These are phyloP conservation scores for Nyctanthes arbortristis DNA, from an alignment of 257 asterid genomes.

Conservation along the genomic window DNA sequence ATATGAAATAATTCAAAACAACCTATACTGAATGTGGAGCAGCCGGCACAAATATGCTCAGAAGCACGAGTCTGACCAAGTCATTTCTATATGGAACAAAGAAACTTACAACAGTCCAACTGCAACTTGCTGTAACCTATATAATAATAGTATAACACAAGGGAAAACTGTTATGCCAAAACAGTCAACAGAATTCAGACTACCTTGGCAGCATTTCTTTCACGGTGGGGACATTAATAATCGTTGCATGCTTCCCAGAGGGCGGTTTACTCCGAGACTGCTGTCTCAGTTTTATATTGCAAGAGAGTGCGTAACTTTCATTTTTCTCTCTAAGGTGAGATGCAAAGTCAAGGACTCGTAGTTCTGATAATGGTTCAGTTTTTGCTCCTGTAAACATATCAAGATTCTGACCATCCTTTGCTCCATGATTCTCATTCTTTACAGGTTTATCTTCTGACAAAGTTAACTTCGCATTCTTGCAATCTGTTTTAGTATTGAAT, in stretches of 20 bases:
- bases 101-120: too few relatives aligned
- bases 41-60: not conserved
- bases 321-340: slow-evolving; percentile 36
- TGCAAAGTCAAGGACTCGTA: slow-evolving; percentile 23
- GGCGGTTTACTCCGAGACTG: slow-evolving; percentile 60
- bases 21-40: not conserved
- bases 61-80: not conserved
- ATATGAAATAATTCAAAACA: not conserved
- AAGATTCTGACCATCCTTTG: slow-evolving; percentile 34
- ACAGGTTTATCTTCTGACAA: not conserved
- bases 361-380: slow-evolving; percentile 38
- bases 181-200: not conserved
- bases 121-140: too few relatives aligned
- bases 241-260: slow-evolving; percentile 38
- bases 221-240: slow-evolving; percentile 29
- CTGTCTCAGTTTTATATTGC: slow-evolving; percentile 34
- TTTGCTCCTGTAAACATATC: slow-evolving; percentile 40
- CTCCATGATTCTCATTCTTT: slow-evolving; percentile 21
- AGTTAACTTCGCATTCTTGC: slow-evolving; percentile 13
- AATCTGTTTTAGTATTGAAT: slow-evolving; percentile 19
- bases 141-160: not conserved
- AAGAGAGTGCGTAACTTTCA: slow-evolving; percentile 34
- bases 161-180: not conserved
- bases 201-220: slow-evolving; percentile 31
- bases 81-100: not conserved